Base-by-base conservation (phyloP, 2,329 filamentous ascomycete species). In the Xylariomycetidae sp. region DNA sequence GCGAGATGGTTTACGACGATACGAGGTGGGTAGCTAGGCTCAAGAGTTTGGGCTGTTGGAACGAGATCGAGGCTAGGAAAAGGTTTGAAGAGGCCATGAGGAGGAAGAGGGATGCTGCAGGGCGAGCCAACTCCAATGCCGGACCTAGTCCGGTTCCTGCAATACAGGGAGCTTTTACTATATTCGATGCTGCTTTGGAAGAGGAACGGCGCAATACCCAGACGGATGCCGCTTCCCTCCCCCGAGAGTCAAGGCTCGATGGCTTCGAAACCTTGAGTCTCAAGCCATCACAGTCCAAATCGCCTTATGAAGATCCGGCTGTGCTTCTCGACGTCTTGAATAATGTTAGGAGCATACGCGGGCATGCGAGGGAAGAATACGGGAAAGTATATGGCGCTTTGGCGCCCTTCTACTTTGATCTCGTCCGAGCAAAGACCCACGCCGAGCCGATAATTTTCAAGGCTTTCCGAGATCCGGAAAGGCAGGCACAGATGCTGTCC, bases 1-100 rank as follows among this genome's bases (percentile, higher is more conserved):
- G 85, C 56, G 92, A 98, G 63, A 98, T 98, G 89, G 89, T 96
- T 3, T 98, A 97, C 62, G 92, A 98, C 59, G 92, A 98, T 60
- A 87, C 88, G 31, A 77, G 90, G 66, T 98, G 92, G 92, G 85
- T 97, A 25, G 80, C 86, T 44, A 77, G 86, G 43, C 63, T 98
- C 34, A 85, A 85, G 56, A 80, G 74, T 38, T 95, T 98, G 80
- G 86, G 83, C 2, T 84, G 85, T 46, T 98, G 92, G 92, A 83
- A 94, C 53, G 92, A 98, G 56, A 61, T 68, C 4, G 90, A 95
- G 56, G 92, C 92, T 4, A 75, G 89, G 40, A 80, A 77, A 47
- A 69, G 85, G 33, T 86, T 88, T 33, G 90, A 96, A 42, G 82
- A 90, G 16, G 72, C 75, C 6, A 72, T 82, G 50, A 66, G 67